Evolutionary conservation across 495 filamentous ascomycete species (phyloP).

Genomic region (Podospora conica): DNA sequence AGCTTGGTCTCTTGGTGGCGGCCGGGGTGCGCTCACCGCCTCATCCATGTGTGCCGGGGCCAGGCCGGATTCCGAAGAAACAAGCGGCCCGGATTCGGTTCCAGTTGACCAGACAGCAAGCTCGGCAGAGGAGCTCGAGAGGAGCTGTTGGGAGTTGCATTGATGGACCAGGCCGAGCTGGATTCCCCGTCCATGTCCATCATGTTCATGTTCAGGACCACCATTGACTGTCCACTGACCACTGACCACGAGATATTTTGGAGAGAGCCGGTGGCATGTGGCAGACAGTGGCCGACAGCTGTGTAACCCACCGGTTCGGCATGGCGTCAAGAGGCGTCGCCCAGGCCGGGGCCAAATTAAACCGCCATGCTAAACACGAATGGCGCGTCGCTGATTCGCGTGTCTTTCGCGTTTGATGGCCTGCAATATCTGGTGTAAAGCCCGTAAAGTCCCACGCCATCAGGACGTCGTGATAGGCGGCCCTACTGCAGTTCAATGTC

Average conservation of each 20-base stretch:
- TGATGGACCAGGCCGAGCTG: neutral
- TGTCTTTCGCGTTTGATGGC: constrained; percentile 18
- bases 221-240: too few relatives aligned
- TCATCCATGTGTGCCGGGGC: neutral
- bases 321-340: constrained; percentile 12
- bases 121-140: neutral
- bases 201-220: neutral
- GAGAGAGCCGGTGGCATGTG: neutral
- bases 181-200: neutral
- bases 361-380: constrained; percentile 16
- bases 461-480: neutral
- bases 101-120: neutral
- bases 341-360: constrained; percentile 20
- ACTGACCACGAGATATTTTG: too few relatives aligned
- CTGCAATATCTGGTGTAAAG: constrained; percentile 16
- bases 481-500: neutral
- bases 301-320: constrained; percentile 3
- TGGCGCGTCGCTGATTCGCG: constrained; percentile 25
- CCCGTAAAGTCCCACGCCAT: neutral
- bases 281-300: neutral
- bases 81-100: neutral
- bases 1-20: neutral
- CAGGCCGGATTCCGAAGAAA: neutral
- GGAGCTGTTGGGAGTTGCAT: too few relatives aligned
- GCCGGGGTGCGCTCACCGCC: neutral